Percentiles rank a stretch among this genome's conserved stretches.
Conservation (phyloP, 148 eudicot genomes). For the Amaranthus palmeri region DNA sequence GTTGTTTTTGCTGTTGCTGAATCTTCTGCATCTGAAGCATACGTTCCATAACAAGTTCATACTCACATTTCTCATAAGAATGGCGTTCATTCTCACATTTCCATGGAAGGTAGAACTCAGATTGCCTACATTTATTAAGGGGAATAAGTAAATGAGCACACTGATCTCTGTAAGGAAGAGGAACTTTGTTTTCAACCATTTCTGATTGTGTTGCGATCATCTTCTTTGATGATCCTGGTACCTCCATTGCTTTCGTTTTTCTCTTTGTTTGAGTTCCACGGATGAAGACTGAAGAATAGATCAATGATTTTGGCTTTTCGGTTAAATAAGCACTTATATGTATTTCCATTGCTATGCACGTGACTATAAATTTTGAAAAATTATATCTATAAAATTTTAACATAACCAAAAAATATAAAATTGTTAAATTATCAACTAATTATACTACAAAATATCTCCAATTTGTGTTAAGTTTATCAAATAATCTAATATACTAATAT, state of each 20-base stretch:
- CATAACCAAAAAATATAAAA: too few species aligned
- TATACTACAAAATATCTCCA: too few species aligned
- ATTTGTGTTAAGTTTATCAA: too few species aligned
- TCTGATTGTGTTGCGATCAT: conserved; percentile 93
- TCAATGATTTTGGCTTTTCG: too few species aligned
- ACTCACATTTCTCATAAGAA: conserved; percentile 88
- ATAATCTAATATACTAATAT: too few species aligned
- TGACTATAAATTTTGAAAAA: too few species aligned
- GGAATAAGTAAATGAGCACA: conserved; percentile 93
- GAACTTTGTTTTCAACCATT: conserved; percentile 72
- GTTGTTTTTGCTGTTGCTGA: conserved; percentile 19
- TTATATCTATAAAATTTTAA: too few species aligned
- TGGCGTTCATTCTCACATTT: conserved; percentile 87
- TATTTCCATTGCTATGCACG: too few species aligned
- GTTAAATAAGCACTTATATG: too few species aligned
- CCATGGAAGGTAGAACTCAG: conserved; percentile 88
- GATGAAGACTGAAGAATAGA: too few species aligned
- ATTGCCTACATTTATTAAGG: conserved; percentile 84
- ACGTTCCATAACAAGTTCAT: conserved; percentile 96
- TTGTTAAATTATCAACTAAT: too few species aligned
- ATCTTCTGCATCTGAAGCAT: conserved; percentile 94
- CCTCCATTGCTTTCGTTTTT: conserved; percentile 43
- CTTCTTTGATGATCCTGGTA: conserved; percentile 78
- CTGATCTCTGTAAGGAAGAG: conserved; percentile 80
- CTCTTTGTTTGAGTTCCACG: background rate